These are phyloP conservation scores for Neurospora sp. DNA, from an alignment of 2,329 filamentous ascomycete species.

Conservation along the genomic window DNA sequence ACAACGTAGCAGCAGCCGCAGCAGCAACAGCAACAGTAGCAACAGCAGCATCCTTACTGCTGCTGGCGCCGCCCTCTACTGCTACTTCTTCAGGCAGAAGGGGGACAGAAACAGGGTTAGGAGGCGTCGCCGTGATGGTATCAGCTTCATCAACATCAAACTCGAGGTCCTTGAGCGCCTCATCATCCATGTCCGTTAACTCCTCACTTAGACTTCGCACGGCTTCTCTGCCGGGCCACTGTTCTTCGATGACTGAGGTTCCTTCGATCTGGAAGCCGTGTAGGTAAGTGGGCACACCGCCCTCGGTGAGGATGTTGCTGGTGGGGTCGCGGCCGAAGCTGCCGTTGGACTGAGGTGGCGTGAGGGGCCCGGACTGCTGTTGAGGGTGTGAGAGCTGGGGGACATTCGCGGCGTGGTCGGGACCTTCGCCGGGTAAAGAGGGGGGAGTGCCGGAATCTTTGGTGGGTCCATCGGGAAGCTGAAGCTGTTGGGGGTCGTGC, in stretches of 20 bases:
- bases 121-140: constrained; percentile 31
- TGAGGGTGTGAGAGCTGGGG: constrained; percentile 21
- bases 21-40: neutral
- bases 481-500: constrained; percentile 6
- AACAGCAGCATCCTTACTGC: neutral
- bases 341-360: constrained; percentile 56
- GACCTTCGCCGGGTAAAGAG: constrained; percentile 11
- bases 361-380: constrained; percentile 40
- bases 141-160: constrained; percentile 40
- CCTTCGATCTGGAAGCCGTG: constrained; percentile 69
- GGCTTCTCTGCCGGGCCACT: constrained; percentile 62
- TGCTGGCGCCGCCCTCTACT: neutral
- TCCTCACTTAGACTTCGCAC: constrained; percentile 66
- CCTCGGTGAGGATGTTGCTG: constrained; percentile 50
- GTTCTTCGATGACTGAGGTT: constrained; percentile 68
- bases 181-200: constrained; percentile 84
- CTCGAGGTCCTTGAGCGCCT: constrained; percentile 65
- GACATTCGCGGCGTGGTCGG: constrained; percentile 4
- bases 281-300: constrained; percentile 84
- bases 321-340: constrained; percentile 35
- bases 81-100: neutral
- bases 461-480: constrained; percentile 18
- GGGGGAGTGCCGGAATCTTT: constrained; percentile 16
- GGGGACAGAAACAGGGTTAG: constrained; percentile 4
- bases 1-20: neutral